Percentiles rank a stretch among this genome's conserved stretches.
Conservation (phyloP, 306 rosid species). For the Luffa acutangula region DNA sequence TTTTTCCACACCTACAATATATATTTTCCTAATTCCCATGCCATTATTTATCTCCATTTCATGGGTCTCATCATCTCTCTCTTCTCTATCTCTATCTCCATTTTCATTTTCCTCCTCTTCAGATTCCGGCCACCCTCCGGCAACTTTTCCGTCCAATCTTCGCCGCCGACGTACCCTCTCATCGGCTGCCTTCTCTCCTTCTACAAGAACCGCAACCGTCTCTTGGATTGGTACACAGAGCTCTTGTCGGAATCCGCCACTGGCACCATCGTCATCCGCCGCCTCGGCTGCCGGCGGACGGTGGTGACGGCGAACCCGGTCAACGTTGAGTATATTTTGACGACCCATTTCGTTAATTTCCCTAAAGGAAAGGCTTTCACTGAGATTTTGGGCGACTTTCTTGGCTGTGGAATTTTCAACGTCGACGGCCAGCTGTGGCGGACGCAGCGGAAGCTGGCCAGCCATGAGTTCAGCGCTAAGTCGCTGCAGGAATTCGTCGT, state of each 20-base stretch:
- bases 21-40: background rate
- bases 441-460: slow-evolving; percentile 45
- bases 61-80: slow-evolving; percentile 9
- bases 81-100: background rate
- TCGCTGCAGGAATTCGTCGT: slow-evolving; percentile 34
- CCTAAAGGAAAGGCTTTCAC: slow-evolving; percentile 88
- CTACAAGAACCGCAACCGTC: slow-evolving; percentile 43
- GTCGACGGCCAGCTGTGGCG: slow-evolving; percentile 72
- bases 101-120: slow-evolving; percentile 21
- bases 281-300: slow-evolving; percentile 57
- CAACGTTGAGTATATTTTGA: slow-evolving; percentile 72
- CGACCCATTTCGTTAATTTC: slow-evolving; percentile 69
- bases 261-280: slow-evolving; percentile 44
- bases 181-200: slow-evolving; percentile 68
- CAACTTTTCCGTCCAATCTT: slow-evolving; percentile 2
- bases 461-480: slow-evolving; percentile 61
- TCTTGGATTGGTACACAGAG: slow-evolving; percentile 69
- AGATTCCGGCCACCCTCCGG: slow-evolving; percentile 18
- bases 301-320: slow-evolving; percentile 61
- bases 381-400: slow-evolving; percentile 68
- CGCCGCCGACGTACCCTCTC: slow-evolving; percentile 54
- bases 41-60: background rate
- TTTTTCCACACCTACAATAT: background rate
- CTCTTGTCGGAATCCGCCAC: slow-evolving; percentile 48
- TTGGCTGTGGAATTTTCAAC: slow-evolving; percentile 75